These are phyloP conservation scores for Lactuca sativa DNA, from an alignment of 129 eudicot genomes.

Conservation along the genomic window DNA sequence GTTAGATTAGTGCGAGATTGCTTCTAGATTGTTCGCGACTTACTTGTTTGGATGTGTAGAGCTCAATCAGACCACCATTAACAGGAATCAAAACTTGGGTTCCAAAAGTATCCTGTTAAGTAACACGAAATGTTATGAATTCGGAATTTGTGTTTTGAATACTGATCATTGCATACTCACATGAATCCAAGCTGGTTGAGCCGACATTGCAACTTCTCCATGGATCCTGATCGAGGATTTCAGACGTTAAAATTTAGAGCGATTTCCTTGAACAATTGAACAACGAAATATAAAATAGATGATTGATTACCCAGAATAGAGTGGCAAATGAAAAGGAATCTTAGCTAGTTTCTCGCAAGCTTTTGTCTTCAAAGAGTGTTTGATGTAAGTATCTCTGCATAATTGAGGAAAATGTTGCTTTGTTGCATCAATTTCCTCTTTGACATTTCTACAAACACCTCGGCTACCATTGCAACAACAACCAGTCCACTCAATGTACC, in stretches of 20 bases:
- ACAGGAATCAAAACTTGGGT: constrained; percentile 84
- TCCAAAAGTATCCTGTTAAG: constrained; percentile 49
- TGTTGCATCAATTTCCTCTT: constrained; percentile 36
- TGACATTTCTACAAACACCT: constrained; percentile 36
- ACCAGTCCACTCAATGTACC: constrained; percentile 71
- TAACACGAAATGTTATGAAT: neutral
- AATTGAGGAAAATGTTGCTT: constrained; percentile 25
- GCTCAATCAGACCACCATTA: constrained; percentile 68
- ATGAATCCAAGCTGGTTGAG: constrained; percentile 58
- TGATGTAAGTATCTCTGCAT: constrained; percentile 55
- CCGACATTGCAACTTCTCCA: constrained; percentile 78
- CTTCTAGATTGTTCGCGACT: constrained; percentile 4
- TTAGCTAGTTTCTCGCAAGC: constrained; percentile 58
- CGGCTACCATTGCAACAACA: constrained; percentile 73
- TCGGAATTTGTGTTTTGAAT: neutral
- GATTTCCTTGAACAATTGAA: neutral
- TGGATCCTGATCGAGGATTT: constrained; percentile 46
- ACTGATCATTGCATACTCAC: constrained; percentile 15
- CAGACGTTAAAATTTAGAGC: constrained; percentile 1
- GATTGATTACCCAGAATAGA: constrained; percentile 67
- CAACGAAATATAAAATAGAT: neutral
- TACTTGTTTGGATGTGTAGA: constrained; percentile 60
- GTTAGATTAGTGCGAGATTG: neutral
- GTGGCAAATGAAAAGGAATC: constrained; percentile 59
- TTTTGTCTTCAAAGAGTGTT: constrained; percentile 48